Evolutionary conservation across 1,284 basidiomycete genomes (phyloP).

Genomic region (Neonothopanus nambi): DNA sequence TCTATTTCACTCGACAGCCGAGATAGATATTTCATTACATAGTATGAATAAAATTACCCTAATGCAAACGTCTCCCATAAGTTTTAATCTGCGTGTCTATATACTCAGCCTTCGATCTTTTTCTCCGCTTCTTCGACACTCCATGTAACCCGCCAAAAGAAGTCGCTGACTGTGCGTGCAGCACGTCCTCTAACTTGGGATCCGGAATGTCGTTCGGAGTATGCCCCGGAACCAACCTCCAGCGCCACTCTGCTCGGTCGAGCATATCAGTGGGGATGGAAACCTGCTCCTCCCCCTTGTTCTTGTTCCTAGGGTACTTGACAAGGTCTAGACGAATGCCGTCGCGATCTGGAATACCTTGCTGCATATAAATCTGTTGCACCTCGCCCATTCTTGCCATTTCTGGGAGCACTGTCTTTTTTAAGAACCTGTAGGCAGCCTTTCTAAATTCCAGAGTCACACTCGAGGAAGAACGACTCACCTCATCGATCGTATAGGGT

Average conservation of each 20-base stretch:
- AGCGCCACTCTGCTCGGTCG: conserved; percentile 4
- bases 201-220: background rate
- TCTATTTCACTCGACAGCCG: background rate
- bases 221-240: conserved; percentile 6
- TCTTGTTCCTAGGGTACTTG: background rate
- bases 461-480: conserved; percentile 1
- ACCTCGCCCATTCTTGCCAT: conserved; percentile 6
- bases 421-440: conserved; percentile 18
- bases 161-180: background rate
- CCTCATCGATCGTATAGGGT: conserved; percentile 24
- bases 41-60: background rate
- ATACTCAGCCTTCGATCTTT: background rate
- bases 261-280: background rate
- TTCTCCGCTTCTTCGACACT: background rate
- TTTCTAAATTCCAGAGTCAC: background rate
- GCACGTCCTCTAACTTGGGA: background rate
- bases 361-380: background rate
- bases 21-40: background rate
- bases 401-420: conserved; percentile 19
- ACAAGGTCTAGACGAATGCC: background rate
- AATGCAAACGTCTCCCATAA: conserved; percentile 68
- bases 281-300: background rate
- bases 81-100: conserved; percentile 47
- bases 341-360: background rate
- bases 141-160: background rate